Evolutionary conservation across 345 rosid species (phyloP), one percentile per base, ranked within the genome.

Genomic region (Leavenworthia alabamica): DNA sequence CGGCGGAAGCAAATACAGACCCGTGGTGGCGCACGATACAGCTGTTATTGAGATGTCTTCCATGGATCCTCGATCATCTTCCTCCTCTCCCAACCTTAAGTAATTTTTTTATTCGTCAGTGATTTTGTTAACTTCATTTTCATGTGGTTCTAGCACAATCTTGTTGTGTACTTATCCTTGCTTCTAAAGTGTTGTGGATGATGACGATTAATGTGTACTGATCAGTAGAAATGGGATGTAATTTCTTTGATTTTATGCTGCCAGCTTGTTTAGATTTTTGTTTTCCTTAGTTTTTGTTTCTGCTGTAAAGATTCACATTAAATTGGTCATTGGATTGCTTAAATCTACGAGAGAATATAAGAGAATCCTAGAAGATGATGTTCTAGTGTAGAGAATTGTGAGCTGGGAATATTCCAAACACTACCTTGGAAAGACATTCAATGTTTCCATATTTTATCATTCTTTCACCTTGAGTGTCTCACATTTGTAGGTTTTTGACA

Each of bases 31-130:
- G 26, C 71, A 83, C 50, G 96, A 88, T 78, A 88, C 90, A 5
- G 99, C 97, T 29, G 94, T 89, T 56, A 82, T 93, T 47, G 83
- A 87, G 77, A 93, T 89, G 99, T 80, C 97, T 0, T 79, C 97
- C 49, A 47, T 89, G 54, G 94, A 84, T 77, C 86, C 81, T 23
- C 91, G 90, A n/a, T n/a, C n/a, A 80, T 83, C 92, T 67, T 67
- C 92, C 12, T 79, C 90, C 5, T 70, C 69, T 55, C 51, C 70
- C 43, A 8, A 29, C 56, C 75, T 71, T 60, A 72, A 72, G 75
- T 72, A 71, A 61, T 51, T 45, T 56, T 11, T 33, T 15, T 8
- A 7, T 55, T 39, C 66, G 8, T 13, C 37, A 42, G 1, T 51
- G 60, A 51, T 59, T 31, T 7, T 68, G 40, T 9, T 43, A 60